A percentile compares a stretch with the other conserved stretches of the same genome.
phyloP scores from a whole-genome alignment of 2,329 filamentous ascomycete genomes.

The Mollisia scopiformis region DNA sequence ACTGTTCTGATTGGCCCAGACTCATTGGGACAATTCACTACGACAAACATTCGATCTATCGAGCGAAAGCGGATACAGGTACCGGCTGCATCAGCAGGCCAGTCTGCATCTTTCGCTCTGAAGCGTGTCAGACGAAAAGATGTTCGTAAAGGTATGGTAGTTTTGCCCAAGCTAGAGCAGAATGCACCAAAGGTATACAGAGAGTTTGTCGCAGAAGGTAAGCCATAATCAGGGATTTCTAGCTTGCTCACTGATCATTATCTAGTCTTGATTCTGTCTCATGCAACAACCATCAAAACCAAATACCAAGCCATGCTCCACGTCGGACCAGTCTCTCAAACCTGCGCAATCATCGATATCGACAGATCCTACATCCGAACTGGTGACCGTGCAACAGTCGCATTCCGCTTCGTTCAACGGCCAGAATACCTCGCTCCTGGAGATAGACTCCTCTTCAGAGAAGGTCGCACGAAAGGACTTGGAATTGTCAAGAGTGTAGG shows the following conservation, averaged over 20 bases:
- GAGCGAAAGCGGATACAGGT: conserved; percentile 92
- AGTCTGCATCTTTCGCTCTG: conserved; percentile 89
- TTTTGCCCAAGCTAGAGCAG: conserved; percentile 80
- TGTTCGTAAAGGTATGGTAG: conserved; percentile 97
- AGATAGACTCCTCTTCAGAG: conserved; percentile 88
- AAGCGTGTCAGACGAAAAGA: conserved; percentile 88
- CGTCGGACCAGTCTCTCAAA: conserved; percentile 92
- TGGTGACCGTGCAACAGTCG: conserved; percentile 90
- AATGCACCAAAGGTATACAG: conserved; percentile 70
- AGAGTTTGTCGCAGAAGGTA: conserved; percentile 80
- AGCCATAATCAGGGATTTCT: background rate
- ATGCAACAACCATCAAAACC: conserved; percentile 95
- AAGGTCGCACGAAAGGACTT: conserved; percentile 92
- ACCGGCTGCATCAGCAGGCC: conserved; percentile 84
- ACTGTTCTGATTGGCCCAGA: conserved; percentile 88
- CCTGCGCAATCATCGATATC: conserved; percentile 95
- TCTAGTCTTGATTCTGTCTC: conserved; percentile 85
- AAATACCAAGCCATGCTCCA: conserved; percentile 99
- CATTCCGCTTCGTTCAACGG: conserved; percentile 91
- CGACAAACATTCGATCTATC: conserved; percentile 87
- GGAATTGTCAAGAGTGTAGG: conserved; percentile 92
- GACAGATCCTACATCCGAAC: conserved; percentile 95
- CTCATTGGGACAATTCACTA: conserved; percentile 84
- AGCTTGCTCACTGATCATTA: background rate
- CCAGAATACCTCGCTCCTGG: conserved; percentile 91